Evolutionary conservation across 176 grass and related monocot genomes (phyloP).

Genomic region (Rhipidocladum racemiflorum): DNA sequence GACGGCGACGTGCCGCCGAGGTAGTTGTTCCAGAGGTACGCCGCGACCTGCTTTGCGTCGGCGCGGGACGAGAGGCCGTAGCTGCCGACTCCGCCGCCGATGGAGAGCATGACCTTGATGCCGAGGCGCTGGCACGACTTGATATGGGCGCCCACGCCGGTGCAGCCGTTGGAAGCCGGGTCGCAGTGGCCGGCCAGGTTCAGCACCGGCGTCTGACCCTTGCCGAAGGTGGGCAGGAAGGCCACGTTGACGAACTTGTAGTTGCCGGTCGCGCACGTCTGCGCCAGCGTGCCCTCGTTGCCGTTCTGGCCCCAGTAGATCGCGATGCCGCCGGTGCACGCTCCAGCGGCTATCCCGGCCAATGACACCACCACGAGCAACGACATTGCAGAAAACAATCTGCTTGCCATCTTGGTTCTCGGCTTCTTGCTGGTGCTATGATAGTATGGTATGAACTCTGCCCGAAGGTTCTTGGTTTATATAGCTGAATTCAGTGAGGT

Average conservation of each 20-base stretch:
- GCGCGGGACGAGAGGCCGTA: slow-evolving; percentile 47
- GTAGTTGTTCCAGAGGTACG: slow-evolving; percentile 74
- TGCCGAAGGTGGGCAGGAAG: slow-evolving; percentile 71
- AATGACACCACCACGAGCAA: background rate
- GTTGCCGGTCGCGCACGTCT: slow-evolving; percentile 51
- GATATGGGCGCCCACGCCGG: slow-evolving; percentile 45
- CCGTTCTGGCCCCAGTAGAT: slow-evolving; percentile 83
- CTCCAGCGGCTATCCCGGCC: background rate
- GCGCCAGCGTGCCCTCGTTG: slow-evolving; percentile 48
- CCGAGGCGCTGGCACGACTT: slow-evolving; percentile 53
- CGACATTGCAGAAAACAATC: background rate
- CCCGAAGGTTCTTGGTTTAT: slow-evolving; percentile 4
- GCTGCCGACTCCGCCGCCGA: slow-evolving; percentile 56
- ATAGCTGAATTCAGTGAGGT: slow-evolving; percentile 21
- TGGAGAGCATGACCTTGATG: slow-evolving; percentile 74
- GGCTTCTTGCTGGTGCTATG: background rate
- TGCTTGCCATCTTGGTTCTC: slow-evolving; percentile 19
- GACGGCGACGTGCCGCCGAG: slow-evolving; percentile 40
- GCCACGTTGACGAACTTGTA: slow-evolving; percentile 61
- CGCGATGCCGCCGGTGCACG: slow-evolving; percentile 49
- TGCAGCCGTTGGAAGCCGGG: slow-evolving; percentile 56
- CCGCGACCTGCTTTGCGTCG: slow-evolving; percentile 47
- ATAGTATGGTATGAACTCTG: background rate
- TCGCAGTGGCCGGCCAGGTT: slow-evolving; percentile 83
- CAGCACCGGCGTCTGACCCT: slow-evolving; percentile 59